Percentiles rank a stretch among this genome's conserved stretches.
Evolutionary conservation across 257 asterid species (phyloP).

Genomic region (Ajuga chamaepitys): DNA sequence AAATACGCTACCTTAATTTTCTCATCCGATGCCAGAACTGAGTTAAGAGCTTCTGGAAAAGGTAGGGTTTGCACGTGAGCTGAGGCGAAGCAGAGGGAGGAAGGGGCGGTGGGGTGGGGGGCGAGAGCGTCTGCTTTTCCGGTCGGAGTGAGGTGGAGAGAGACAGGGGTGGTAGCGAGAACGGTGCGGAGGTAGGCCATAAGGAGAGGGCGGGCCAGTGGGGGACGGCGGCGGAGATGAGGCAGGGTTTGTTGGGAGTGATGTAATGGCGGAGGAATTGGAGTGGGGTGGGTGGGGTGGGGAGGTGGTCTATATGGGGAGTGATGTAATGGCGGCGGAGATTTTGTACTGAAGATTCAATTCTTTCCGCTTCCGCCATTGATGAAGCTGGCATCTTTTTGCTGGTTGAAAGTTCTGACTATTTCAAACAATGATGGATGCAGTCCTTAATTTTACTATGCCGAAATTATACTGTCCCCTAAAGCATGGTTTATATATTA

Average conservation of each 20-base stretch:
- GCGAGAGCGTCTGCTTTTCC: constrained; percentile 77
- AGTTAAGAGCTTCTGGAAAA: constrained; percentile 48
- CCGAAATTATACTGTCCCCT: too few relatives aligned
- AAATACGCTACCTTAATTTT: constrained; percentile 43
- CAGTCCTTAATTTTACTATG: too few relatives aligned
- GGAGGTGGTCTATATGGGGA: constrained; percentile 46
- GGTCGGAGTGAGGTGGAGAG: constrained; percentile 87
- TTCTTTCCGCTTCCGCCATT: constrained; percentile 19
- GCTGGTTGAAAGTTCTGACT: neutral
- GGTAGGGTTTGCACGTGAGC: constrained; percentile 54
- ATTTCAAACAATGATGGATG: too few relatives aligned
- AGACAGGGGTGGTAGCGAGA: constrained; percentile 60
- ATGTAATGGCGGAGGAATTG: constrained; percentile 75
- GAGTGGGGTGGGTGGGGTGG: constrained; percentile 66
- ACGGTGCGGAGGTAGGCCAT: constrained; percentile 65
- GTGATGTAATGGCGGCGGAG: constrained; percentile 50
- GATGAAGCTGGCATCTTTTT: neutral
- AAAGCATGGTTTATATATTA: too few relatives aligned
- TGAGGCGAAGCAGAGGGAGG: constrained; percentile 72
- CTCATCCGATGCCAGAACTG: constrained; percentile 32
- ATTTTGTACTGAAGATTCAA: constrained; percentile 30
- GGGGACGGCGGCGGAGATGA: constrained; percentile 63
- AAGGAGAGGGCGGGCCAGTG: constrained; percentile 78
- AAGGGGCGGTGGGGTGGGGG: constrained; percentile 34
- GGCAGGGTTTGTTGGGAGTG: constrained; percentile 70